A percentile compares a stretch with the other conserved stretches of the same genome.
phyloP scores from a whole-genome alignment of 2,329 filamentous ascomycete species.

The Thelonectria discophora region DNA sequence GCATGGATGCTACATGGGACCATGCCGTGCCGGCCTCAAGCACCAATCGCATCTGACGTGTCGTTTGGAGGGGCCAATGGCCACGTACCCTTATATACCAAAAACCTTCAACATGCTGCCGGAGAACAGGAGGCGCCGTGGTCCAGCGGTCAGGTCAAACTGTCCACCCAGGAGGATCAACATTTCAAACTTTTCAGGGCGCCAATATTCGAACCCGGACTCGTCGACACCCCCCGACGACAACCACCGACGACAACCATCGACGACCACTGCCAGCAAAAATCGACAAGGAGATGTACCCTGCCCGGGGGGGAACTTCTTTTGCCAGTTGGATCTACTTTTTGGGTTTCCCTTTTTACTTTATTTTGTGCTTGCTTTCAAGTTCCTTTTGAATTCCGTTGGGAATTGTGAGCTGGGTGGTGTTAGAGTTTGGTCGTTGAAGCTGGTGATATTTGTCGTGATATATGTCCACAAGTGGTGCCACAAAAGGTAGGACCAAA shows the following conservation, averaged over 20 bases:
- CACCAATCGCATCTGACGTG: too few relatives aligned
- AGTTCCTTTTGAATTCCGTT: background rate
- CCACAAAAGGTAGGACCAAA: background rate
- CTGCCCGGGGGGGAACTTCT: slow-evolving; percentile 42
- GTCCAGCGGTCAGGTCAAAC: slow-evolving; percentile 44
- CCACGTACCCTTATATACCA: slow-evolving; percentile 23
- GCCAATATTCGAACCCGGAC: slow-evolving; percentile 30
- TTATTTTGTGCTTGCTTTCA: background rate
- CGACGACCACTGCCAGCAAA: background rate
- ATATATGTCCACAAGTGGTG: too few relatives aligned
- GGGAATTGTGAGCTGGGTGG: background rate
- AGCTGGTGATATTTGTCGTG: too few relatives aligned
- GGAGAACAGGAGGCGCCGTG: slow-evolving; percentile 39
- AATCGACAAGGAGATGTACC: slow-evolving; percentile 40
- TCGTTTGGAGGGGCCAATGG: slow-evolving; percentile 1
- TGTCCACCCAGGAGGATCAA: slow-evolving; percentile 30
- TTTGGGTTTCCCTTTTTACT: background rate
- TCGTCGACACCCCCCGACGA: slow-evolving; percentile 21
- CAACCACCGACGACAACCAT: background rate
- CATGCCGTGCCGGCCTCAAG: too few relatives aligned
- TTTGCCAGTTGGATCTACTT: slow-evolving; percentile 30
- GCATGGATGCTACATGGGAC: too few relatives aligned
- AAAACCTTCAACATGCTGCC: slow-evolving; percentile 1
- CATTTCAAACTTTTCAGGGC: too few relatives aligned
- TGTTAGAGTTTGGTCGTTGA: background rate